Evolutionary conservation across 352 stramenopile genomes (phyloP).

Genomic region (Peronosclerospora sorghi): DNA sequence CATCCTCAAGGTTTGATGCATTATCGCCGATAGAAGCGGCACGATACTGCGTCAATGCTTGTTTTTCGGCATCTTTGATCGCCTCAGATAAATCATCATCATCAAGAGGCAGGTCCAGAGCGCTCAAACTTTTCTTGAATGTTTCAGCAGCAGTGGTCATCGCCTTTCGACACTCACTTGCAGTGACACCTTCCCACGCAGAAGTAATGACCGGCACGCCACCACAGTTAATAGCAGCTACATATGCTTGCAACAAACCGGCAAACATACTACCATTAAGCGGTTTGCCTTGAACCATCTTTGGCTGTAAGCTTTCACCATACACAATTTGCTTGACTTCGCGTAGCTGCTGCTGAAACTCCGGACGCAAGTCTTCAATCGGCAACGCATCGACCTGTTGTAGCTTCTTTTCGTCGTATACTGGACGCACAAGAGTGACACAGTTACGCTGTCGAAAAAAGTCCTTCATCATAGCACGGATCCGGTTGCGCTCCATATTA

Average conservation of each 20-base stretch:
- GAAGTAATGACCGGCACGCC: slow-evolving; percentile 80
- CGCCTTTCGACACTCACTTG: slow-evolving; percentile 71
- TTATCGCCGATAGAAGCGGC: slow-evolving; percentile 57
- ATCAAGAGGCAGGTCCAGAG: slow-evolving; percentile 60
- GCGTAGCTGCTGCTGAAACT: slow-evolving; percentile 66
- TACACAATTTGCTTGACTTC: slow-evolving; percentile 66
- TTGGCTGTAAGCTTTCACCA: slow-evolving; percentile 56
- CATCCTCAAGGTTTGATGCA: slow-evolving; percentile 43
- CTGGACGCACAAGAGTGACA: slow-evolving; percentile 69
- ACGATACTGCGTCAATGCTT: slow-evolving; percentile 47
- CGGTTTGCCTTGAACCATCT: slow-evolving; percentile 70
- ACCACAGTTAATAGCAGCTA: slow-evolving; percentile 81
- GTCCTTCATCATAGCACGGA: slow-evolving; percentile 75
- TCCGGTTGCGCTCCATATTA: slow-evolving; percentile 69
- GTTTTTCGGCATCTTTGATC: slow-evolving; percentile 46
- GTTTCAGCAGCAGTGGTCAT: slow-evolving; percentile 41
- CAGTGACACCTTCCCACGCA: slow-evolving; percentile 78
- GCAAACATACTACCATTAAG: slow-evolving; percentile 81
- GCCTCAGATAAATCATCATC: slow-evolving; percentile 45
- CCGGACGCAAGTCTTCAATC: slow-evolving; percentile 53
- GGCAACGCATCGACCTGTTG: slow-evolving; percentile 63
- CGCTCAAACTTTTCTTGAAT: slow-evolving; percentile 50
- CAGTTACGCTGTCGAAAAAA: slow-evolving; percentile 78
- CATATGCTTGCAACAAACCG: slow-evolving; percentile 69
- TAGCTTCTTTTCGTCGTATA: slow-evolving; percentile 67